A percentile compares a stretch with the other conserved stretches of the same genome.
Evolutionary conservation across 1,284 basidiomycete genomes (phyloP).

Genomic region (Thecaphora frezii): DNA sequence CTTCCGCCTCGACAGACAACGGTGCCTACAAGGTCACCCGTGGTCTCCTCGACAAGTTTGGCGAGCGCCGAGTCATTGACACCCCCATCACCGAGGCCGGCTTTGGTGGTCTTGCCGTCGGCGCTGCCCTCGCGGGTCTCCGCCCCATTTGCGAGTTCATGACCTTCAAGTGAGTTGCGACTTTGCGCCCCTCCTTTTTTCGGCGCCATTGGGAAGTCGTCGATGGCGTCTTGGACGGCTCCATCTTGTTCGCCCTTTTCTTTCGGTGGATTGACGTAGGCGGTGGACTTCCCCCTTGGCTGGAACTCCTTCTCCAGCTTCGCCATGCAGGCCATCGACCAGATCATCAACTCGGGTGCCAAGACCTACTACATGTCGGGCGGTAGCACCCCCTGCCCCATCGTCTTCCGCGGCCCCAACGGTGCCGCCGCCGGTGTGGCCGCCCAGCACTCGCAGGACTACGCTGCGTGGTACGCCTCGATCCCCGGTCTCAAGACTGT

Average conservation of each 20-base stretch:
- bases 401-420: constrained; percentile 99
- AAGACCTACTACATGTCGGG: constrained; percentile 99
- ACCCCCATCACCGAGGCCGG: constrained; percentile 90
- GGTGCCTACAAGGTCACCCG: constrained; percentile 89
- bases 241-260: no score
- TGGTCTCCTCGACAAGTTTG: constrained; percentile 98
- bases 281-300: no score
- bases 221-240: no score
- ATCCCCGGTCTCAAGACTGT: constrained; percentile 97
- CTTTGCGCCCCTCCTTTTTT: no score
- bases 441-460: constrained; percentile 68
- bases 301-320: no score
- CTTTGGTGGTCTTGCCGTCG: constrained; percentile 94
- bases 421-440: constrained; percentile 95
- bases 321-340: constrained; percentile 81
- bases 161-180: constrained; percentile 68
- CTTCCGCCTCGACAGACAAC: constrained; percentile 72
- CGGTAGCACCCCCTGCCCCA: constrained; percentile 93
- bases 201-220: no score
- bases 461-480: constrained; percentile 80
- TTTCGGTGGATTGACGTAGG: no score
- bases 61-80: constrained; percentile 96
- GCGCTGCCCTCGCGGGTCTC: constrained; percentile 89
- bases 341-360: constrained; percentile 99
- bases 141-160: constrained; percentile 99